Conservation (phyloP, 2,329 filamentous ascomycete genomes). For the Dactylellina cionopaga region DNA sequence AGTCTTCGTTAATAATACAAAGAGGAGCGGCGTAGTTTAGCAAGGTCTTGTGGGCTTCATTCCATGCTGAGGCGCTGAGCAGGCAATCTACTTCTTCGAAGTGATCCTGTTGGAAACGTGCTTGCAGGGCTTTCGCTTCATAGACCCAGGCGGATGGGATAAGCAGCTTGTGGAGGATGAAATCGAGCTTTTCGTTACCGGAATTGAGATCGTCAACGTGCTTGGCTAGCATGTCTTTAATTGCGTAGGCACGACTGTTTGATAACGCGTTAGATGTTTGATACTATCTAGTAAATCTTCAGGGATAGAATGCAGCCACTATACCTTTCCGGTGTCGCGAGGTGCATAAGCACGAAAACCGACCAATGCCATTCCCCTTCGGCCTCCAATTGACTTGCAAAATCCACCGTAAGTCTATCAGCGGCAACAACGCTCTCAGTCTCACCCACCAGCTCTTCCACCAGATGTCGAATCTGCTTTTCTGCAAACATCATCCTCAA, state of each 20-base stretch:
- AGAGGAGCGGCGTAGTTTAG: conserved; percentile 81
- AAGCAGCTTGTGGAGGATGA: conserved; percentile 74
- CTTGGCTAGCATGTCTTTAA: conserved; percentile 78
- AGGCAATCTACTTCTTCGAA: conserved; percentile 80
- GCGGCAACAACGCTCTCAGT: conserved; percentile 60
- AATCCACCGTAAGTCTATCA: conserved; percentile 74
- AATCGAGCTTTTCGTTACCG: conserved; percentile 64
- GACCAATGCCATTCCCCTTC: conserved; percentile 75
- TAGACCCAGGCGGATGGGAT: conserved; percentile 84
- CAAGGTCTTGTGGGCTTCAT: conserved; percentile 86
- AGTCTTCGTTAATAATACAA: conserved; percentile 84
- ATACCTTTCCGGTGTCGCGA: conserved; percentile 67
- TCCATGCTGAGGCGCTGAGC: conserved; percentile 77
- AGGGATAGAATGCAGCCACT: background rate
- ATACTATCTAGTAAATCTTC: too few relatives aligned
- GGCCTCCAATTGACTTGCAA: conserved; percentile 71
- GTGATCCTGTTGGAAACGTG: conserved; percentile 76
- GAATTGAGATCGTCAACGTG: conserved; percentile 75
- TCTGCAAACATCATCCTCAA: conserved; percentile 62
- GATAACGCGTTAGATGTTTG: background rate
- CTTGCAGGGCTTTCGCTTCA: conserved; percentile 79
- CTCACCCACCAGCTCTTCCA: too few relatives aligned
- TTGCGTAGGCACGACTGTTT: conserved; percentile 70
- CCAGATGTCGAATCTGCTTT: conserved; percentile 54
- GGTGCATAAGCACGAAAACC: conserved; percentile 79